Conservation (phyloP, 192 early-diverging fungal genomes). For the Piromyces sp. region DNA sequence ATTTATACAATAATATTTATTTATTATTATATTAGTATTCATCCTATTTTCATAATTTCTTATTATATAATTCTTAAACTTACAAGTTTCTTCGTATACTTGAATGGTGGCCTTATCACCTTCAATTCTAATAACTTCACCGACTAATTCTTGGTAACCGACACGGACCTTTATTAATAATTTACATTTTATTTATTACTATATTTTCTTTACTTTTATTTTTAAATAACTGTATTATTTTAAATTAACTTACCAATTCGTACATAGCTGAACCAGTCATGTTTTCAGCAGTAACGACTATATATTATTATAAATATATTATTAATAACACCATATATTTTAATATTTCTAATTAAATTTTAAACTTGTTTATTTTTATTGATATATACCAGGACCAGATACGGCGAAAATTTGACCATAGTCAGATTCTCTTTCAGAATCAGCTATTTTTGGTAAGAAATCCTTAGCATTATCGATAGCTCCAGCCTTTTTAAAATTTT, state of each 20-base stretch:
- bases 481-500: neutral
- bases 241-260: conserved; percentile 62
- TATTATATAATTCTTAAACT: too few species aligned
- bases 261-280: conserved; percentile 96
- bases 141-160: conserved; percentile 90
- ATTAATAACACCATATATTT: too few species aligned
- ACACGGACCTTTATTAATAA: conserved; percentile 62
- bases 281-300: conserved; percentile 95
- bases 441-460: conserved; percentile 64
- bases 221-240: neutral
- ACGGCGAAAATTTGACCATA: conserved; percentile 91
- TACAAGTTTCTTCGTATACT: conserved; percentile 98
- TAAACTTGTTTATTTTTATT: too few species aligned
- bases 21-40: too few species aligned
- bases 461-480: conserved; percentile 30
- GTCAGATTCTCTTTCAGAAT: conserved; percentile 63
- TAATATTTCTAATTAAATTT: too few species aligned
- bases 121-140: conserved; percentile 99
- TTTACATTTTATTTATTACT: too few species aligned
- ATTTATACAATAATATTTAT: neutral
- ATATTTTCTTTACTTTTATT: too few species aligned
- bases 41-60: too few species aligned
- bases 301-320: neutral
- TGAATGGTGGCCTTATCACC: conserved; percentile 99
- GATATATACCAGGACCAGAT: conserved; percentile 77